phyloP scores from a whole-genome alignment of 208 protist species.

The Leishmania tarentolae region DNA sequence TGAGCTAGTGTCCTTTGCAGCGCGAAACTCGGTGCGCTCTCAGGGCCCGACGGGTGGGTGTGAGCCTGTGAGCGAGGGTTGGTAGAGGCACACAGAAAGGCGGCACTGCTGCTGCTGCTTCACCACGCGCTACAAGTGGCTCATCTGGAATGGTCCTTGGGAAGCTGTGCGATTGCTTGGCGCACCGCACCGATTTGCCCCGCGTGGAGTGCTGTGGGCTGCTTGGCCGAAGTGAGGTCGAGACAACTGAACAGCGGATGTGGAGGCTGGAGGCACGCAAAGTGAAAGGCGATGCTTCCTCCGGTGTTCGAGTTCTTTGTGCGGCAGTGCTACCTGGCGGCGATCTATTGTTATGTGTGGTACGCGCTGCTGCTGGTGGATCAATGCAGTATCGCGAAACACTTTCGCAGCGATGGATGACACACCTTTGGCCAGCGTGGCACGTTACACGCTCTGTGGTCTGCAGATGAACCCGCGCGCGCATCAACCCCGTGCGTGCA shows the following conservation, averaged over 20 bases:
- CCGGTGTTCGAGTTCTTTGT: slow-evolving; percentile 47
- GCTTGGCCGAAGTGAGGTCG: slow-evolving; percentile 29
- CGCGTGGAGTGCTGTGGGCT: slow-evolving; percentile 37
- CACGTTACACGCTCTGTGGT: slow-evolving; percentile 47
- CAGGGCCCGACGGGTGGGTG: slow-evolving; percentile 37
- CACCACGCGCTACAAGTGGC: slow-evolving; percentile 15
- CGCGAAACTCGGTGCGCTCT: slow-evolving; percentile 35
- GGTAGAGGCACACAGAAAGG: background rate
- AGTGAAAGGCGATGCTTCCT: slow-evolving; percentile 45
- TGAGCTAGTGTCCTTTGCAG: slow-evolving; percentile 30
- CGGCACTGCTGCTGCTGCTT: background rate
- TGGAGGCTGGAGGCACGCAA: slow-evolving; percentile 33
- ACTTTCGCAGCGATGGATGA: slow-evolving; percentile 34
- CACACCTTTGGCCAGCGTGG: slow-evolving; percentile 41
- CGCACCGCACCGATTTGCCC: slow-evolving; percentile 17
- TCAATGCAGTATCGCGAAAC: slow-evolving; percentile 5
- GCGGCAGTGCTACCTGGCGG: slow-evolving; percentile 25
- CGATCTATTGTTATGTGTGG: slow-evolving; percentile 22
- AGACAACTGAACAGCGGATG: slow-evolving; percentile 41
- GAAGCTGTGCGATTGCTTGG: slow-evolving; percentile 39
- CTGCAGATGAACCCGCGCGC: slow-evolving; percentile 48
- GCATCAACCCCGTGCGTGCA: slow-evolving; percentile 45
- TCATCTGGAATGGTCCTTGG: slow-evolving; percentile 31
- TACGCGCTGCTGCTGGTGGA: slow-evolving; percentile 29
- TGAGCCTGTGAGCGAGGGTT: background rate